Conservation (phyloP, 2,329 filamentous ascomycete genomes). For the Didymella glomerata region DNA sequence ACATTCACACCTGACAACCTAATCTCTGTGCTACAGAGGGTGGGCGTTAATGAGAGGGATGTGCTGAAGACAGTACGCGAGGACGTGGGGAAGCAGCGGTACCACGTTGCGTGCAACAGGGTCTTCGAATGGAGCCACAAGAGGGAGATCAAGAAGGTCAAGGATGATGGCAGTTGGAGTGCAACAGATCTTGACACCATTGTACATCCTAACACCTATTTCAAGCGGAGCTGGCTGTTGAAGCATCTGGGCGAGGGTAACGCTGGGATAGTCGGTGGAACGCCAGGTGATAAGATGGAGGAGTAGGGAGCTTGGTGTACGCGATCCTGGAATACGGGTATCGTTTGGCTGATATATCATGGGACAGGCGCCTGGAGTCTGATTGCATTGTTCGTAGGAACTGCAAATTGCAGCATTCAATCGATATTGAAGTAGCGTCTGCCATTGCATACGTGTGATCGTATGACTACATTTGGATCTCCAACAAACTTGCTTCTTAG, state of each 20-base stretch:
- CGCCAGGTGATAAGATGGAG: constrained; percentile 45
- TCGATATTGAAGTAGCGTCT: neutral
- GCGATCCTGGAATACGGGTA: neutral
- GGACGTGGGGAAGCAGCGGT: constrained; percentile 87
- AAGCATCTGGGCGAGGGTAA: constrained; percentile 73
- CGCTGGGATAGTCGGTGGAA: constrained; percentile 39
- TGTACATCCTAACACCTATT: constrained; percentile 97
- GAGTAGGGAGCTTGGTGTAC: constrained; percentile 30
- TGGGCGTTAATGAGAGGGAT: constrained; percentile 80
- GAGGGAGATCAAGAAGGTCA: constrained; percentile 60
- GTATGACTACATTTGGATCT: neutral
- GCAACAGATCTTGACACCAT: constrained; percentile 88
- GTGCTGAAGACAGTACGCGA: constrained; percentile 84
- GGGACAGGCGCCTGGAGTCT: neutral
- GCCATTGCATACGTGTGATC: neutral
- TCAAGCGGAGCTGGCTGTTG: constrained; percentile 89
- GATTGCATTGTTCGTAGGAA: neutral
- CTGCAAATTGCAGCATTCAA: neutral
- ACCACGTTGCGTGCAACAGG: constrained; percentile 94
- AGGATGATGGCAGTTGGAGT: constrained; percentile 58
- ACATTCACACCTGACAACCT: constrained; percentile 93
- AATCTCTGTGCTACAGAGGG: constrained; percentile 74
- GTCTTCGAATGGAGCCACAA: constrained; percentile 92
- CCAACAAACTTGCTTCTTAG: neutral
- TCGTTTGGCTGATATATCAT: neutral